Evolutionary conservation across 2,329 filamentous ascomycete genomes (phyloP), one percentile per base, ranked within the genome.

Genomic region (Cercospora sojina): DNA sequence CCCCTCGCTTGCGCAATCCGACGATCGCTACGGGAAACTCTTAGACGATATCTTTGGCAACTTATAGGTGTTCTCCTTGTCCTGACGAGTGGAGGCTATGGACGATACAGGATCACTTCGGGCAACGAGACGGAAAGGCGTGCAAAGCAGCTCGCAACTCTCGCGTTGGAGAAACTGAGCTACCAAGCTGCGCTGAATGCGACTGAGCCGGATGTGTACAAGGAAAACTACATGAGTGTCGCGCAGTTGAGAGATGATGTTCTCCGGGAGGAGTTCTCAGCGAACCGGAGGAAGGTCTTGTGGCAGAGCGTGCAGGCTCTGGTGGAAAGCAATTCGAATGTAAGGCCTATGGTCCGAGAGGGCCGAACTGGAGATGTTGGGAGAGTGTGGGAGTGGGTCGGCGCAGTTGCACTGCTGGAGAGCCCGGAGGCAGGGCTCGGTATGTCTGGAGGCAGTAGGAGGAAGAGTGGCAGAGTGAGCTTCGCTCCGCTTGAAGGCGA

Each of bases 241-340:
- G 91, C 91, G 0, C 95, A 98, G 76, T 82, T 99, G 62, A 86
- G 95, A 67, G 95, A 99, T 75, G 94, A 98, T 75, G 90, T 99
- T 3, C 83, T 99, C 43, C 85, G 94, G 20, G 87, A 90, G 29
- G 89, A 96, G 68, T 92, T 97, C 77, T 90, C 87, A 3, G 84
- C 93, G 20, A 84, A 85, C 8, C 87, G 93, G 73, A 86, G 95
- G 41, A 90, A 95, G 75, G 86, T 87, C 64, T 83, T 99, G 59
- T 99, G 96, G 95, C 85, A 88, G 70, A 87, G 88, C 59, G 95
- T 99, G 20, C 86, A 88, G 71, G 87, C 84, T 60, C 90, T 98
- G 61, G 93, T 99, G 0, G 95, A 99, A 79, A 89, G 89, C 78
- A 99, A 99, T 78, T 91, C 91, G 67, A 99, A 99, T 75, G 90